These are phyloP conservation scores for Rhododendron ferrugineum DNA, from an alignment of 148 eudicot genomes.

Conservation along the genomic window DNA sequence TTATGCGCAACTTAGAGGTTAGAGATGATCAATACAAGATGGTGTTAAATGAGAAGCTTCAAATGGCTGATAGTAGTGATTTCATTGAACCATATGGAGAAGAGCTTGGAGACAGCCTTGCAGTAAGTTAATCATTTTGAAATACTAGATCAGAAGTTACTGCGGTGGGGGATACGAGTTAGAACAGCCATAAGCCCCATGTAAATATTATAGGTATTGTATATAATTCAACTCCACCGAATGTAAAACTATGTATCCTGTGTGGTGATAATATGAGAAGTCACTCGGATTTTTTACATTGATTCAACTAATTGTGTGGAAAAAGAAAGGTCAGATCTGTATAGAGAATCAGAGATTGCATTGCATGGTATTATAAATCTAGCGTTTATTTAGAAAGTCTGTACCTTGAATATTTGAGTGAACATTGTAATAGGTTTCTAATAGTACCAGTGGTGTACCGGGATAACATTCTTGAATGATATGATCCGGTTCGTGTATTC, in stretches of 20 bases:
- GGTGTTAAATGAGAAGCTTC: slow-evolving; percentile 72
- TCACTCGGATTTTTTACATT: not conserved
- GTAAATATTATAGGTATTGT: not conserved
- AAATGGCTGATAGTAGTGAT: slow-evolving; percentile 45
- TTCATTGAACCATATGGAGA: slow-evolving; percentile 42
- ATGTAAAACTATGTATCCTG: not conserved
- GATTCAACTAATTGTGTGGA: not conserved
- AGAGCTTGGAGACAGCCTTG: slow-evolving; percentile 46
- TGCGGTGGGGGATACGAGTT: not conserved
- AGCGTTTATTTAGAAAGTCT: not conserved
- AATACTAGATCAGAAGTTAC: not conserved
- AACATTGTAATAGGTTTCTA: not conserved
- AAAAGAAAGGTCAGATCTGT: not conserved
- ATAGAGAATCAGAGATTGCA: not conserved
- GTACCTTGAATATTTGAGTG: not conserved
- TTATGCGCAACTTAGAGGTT: slow-evolving; percentile 73
- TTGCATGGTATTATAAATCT: not conserved
- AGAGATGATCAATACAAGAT: slow-evolving; percentile 69
- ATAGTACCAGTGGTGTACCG: not conserved
- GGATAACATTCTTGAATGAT: not conserved
- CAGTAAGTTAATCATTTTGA: slow-evolving; percentile 20
- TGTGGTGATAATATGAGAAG: too few relatives aligned
- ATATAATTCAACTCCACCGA: not conserved
- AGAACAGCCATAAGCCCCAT: not conserved
- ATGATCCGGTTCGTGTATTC: not conserved